Base-by-base conservation (phyloP, 176 grass and related monocot genomes). In the Dactylis glomerata region DNA sequence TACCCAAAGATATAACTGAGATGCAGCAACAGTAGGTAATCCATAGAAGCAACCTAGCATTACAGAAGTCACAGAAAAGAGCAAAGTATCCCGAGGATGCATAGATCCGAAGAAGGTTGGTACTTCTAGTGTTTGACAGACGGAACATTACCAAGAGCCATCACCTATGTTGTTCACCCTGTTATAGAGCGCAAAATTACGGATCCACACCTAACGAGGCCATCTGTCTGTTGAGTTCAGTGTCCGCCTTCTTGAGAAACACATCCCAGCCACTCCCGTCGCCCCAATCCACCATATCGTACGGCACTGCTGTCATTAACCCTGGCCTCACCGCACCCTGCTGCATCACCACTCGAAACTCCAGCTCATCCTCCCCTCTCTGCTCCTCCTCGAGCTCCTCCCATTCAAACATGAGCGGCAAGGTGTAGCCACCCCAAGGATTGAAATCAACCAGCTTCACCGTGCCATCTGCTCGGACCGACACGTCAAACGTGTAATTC, bases 391-490 rank as follows among this genome's bases (percentile, higher is more conserved):
- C 93, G 45, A 95, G 81, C 61, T 95, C 93, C 37, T 95, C 91
- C 96, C 91, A 98, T 31, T 84, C 80, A 78, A 94, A 98, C 56
- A 98, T 68, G 3, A 95, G 81, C 0, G 96, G 89, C 54, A 98
- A 72, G 34, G 91, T 95, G 81, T 90, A 98, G 38, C 83, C 81
- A 1, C 93, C 93, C 93, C 93, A 98, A 0, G 93, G 96, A 65
- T 98, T 98, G 77, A 98, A 95, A 82, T 98, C 96, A 13, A 98
- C 83, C 40, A 98, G 74, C 57, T 95, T 90, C 47, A 98, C 91
- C 56, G 46, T 51, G 14, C 76, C 79, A 55, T 91, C 86, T 0
- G 81, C 69, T 28, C 82, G 77, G 47, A 88, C 90, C 64, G 91
- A 95, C 14, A 96, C 87, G 77, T 98, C 96, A 75, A 98, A 95